A percentile compares a stretch with the other conserved stretches of the same genome.
Evolutionary conservation across 2,329 filamentous ascomycete species (phyloP).

Genomic region (Fusarium stilboides): DNA sequence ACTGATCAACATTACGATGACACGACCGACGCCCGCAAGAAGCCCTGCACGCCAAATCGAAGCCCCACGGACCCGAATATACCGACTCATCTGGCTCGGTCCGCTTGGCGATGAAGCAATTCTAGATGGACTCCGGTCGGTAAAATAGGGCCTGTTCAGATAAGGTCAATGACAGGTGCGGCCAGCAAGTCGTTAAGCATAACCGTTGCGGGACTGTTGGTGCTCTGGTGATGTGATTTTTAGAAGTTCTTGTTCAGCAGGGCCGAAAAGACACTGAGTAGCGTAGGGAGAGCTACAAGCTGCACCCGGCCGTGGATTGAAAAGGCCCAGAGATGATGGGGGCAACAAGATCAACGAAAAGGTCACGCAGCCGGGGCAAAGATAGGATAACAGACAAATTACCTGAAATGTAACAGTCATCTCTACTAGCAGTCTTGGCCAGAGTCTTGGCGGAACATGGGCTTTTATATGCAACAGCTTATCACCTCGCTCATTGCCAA

Average conservation of each 20-base stretch:
- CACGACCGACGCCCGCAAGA: constrained; percentile 26
- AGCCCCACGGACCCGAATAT: background rate
- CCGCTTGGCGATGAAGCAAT: constrained; percentile 10
- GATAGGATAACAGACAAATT: constrained; percentile 15
- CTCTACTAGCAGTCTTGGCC: constrained; percentile 23
- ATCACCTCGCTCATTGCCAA: constrained; percentile 15
- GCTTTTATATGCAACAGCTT: constrained; percentile 25
- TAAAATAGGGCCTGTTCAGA: constrained; percentile 3
- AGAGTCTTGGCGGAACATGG: constrained; percentile 31
- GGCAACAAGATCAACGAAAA: constrained; percentile 21
- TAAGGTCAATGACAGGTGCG: constrained; percentile 6
- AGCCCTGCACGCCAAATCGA: constrained; percentile 1
- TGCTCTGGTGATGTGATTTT: background rate
- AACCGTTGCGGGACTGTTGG: background rate
- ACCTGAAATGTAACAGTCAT: constrained; percentile 17
- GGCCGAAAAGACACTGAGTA: too few relatives aligned
- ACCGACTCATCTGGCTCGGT: background rate
- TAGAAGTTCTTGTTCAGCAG: background rate
- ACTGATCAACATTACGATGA: constrained; percentile 7
- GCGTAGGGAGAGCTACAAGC: constrained; percentile 15
- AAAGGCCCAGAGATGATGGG: constrained; percentile 7
- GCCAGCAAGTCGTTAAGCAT: background rate
- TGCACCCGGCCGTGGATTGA: background rate
- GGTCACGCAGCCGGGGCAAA: constrained; percentile 6
- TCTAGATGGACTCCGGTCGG: background rate